Percentiles rank a stretch among this genome's conserved stretches.
These are phyloP conservation scores for Elasticomyces elasticus DNA, from an alignment of 495 filamentous ascomycete species.

Conservation along the genomic window DNA sequence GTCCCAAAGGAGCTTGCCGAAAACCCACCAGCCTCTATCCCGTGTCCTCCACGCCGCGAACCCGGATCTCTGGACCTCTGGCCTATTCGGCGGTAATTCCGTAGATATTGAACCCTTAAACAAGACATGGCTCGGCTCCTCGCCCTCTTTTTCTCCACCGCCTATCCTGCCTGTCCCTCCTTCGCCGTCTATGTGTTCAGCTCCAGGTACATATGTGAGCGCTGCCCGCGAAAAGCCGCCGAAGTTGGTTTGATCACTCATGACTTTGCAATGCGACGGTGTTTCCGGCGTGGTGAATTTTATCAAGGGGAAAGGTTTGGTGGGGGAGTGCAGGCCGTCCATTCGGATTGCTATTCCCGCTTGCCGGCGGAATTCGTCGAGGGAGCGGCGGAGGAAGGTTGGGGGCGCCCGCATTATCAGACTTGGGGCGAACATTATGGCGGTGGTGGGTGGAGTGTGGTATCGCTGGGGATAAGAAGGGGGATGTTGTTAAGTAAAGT, in stretches of 20 bases:
- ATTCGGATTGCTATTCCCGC: slow-evolving; percentile 33
- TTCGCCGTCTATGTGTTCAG: slow-evolving; percentile 6
- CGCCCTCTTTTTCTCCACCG: slow-evolving; percentile 18
- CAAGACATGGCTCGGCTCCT: slow-evolving; percentile 49
- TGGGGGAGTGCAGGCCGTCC: slow-evolving; percentile 47
- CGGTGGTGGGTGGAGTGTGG: not conserved
- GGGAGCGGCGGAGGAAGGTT: slow-evolving; percentile 53
- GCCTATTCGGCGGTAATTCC: slow-evolving; percentile 62
- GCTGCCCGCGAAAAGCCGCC: slow-evolving; percentile 70
- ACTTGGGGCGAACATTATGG: slow-evolving; percentile 22
- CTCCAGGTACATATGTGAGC: slow-evolving; percentile 54
- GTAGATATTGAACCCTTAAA: slow-evolving; percentile 87
- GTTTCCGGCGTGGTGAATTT: slow-evolving; percentile 55
- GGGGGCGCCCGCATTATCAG: slow-evolving; percentile 33
- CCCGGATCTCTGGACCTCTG: slow-evolving; percentile 61
- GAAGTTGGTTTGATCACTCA: slow-evolving; percentile 68
- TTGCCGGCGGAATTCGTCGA: slow-evolving; percentile 56
- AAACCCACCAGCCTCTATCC: slow-evolving; percentile 46
- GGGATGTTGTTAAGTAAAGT: no score
- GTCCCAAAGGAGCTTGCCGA: slow-evolving; percentile 76
- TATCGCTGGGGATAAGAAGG: no score
- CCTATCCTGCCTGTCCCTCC: slow-evolving; percentile 29
- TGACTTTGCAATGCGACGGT: slow-evolving; percentile 61
- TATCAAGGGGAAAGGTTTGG: slow-evolving; percentile 48
- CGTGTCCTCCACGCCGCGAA: slow-evolving; percentile 79